Evolutionary conservation across 345 rosid genomes (phyloP).

Genomic region (Toxicodendron radicans): DNA sequence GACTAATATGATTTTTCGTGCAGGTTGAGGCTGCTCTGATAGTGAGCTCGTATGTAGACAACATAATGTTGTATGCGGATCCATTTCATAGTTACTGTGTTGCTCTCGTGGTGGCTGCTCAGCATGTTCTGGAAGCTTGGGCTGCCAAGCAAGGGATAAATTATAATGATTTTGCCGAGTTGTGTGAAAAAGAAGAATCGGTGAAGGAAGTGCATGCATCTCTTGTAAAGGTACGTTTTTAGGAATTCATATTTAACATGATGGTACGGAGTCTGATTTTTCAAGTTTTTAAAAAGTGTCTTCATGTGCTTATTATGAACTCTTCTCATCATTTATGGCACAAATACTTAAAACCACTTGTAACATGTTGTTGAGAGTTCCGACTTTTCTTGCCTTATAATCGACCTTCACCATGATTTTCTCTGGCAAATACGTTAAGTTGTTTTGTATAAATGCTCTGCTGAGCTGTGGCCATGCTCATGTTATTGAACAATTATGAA

Average conservation of each 20-base stretch:
- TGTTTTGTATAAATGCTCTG: too few species aligned
- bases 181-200: constrained; percentile 64
- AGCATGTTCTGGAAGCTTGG: constrained; percentile 72
- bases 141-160: constrained; percentile 67
- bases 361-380: too few species aligned
- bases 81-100: constrained; percentile 89
- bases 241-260: background rate
- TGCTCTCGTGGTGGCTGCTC: constrained; percentile 81
- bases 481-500: background rate
- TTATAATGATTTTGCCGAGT: constrained; percentile 48
- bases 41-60: constrained; percentile 76
- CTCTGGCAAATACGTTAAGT: too few species aligned
- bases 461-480: background rate
- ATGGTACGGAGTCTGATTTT: constrained; percentile 1
- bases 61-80: constrained; percentile 90
- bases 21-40: constrained; percentile 91
- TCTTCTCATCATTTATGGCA: too few species aligned
- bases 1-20: constrained; percentile 20
- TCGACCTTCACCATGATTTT: too few species aligned
- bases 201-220: constrained; percentile 80
- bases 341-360: too few species aligned
- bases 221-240: constrained; percentile 57
- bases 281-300: background rate
- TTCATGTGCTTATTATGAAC: background rate
- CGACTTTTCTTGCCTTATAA: too few species aligned